Evolutionary conservation across 176 grass and related monocot genomes (phyloP).

Genomic region (Aegilops sharonensis): DNA sequence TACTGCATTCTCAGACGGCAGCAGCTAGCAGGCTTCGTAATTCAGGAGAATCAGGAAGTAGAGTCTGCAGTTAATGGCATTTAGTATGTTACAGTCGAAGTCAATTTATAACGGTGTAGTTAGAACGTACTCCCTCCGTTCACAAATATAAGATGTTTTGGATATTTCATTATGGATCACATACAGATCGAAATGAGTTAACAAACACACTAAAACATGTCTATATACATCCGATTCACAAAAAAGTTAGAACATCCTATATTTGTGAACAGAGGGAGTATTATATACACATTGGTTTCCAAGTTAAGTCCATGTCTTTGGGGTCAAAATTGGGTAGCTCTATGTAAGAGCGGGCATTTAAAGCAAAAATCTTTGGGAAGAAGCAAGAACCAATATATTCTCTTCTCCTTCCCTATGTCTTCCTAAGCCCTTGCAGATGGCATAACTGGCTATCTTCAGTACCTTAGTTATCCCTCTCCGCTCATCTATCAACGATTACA

Average conservation of each 20-base stretch:
- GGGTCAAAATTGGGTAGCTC: neutral
- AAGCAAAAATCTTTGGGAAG: neutral
- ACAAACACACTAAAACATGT: no score
- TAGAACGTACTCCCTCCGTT: neutral
- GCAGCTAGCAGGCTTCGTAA: neutral
- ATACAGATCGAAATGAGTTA: no score
- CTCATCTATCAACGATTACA: neutral
- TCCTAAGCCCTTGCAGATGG: neutral
- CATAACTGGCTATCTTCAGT: neutral
- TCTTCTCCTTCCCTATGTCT: neutral
- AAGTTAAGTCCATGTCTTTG: neutral
- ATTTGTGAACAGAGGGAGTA: neutral
- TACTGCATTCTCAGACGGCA: neutral
- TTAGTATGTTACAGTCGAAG: neutral
- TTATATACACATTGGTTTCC: neutral
- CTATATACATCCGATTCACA: no score
- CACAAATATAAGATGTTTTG: no score
- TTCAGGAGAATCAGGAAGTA: conserved; percentile 1
- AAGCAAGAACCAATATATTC: neutral
- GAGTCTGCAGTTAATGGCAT: neutral
- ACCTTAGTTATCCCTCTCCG: neutral
- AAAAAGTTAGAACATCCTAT: no score
- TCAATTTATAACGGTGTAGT: neutral
- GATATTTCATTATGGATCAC: no score
- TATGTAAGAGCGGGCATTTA: neutral